Evolutionary conservation across 1,284 basidiomycete genomes (phyloP).

Genomic region (Irpex sp.): DNA sequence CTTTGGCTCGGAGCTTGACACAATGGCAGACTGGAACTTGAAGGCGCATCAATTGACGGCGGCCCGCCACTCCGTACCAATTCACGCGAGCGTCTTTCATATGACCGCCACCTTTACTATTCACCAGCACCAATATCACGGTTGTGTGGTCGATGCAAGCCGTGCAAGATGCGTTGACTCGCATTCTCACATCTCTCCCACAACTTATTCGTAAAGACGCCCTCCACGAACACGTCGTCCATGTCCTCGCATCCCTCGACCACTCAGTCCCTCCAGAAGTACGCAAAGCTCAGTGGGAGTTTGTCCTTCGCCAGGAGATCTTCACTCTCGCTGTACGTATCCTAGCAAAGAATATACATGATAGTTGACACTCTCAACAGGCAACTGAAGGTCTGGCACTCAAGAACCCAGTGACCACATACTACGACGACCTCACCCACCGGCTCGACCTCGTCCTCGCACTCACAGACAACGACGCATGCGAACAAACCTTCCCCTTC

Average conservation of each 20-base stretch:
- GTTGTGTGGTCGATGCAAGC: conserved; percentile 20
- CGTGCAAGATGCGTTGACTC: conserved; percentile 19
- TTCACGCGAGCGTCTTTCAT: not conserved
- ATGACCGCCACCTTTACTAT: not conserved
- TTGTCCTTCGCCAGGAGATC: conserved; percentile 61
- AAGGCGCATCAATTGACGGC: not conserved
- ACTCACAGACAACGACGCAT: conserved; percentile 67
- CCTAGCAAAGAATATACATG: not conserved
- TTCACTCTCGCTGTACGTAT: conserved; percentile 63
- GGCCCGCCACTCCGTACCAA: not conserved
- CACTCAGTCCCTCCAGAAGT: conserved; percentile 48
- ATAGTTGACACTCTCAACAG: conserved; percentile 31
- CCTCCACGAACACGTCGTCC: conserved; percentile 47
- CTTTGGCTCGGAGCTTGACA: not conserved
- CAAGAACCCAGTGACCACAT: conserved; percentile 42
- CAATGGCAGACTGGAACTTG: not conserved
- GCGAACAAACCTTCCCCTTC: conserved; percentile 54
- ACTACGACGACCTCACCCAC: conserved; percentile 58
- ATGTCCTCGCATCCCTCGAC: conserved; percentile 41
- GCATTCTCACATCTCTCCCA: conserved; percentile 45
- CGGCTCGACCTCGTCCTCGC: conserved; percentile 68
- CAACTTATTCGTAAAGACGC: conserved; percentile 41
- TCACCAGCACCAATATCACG: not conserved
- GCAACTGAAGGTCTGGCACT: conserved; percentile 57
- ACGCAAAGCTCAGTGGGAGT: conserved; percentile 69